Conservation (phyloP, 331 rosid genomes). For the Arachis monticola region DNA sequence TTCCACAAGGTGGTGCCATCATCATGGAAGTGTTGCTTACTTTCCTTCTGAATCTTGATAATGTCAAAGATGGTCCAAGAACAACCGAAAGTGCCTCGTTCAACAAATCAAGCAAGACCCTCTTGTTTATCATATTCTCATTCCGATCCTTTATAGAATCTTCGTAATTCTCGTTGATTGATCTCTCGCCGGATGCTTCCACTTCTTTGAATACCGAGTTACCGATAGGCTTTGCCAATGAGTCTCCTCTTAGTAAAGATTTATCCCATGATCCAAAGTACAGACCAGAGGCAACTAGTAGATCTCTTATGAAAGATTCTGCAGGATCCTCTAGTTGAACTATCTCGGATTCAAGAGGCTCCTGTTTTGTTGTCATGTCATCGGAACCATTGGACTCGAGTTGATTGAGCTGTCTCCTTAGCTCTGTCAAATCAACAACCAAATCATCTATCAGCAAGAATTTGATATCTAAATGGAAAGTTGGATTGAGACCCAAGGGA, state of each 20-base stretch:
- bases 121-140: slow-evolving; percentile 56
- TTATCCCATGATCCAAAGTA: slow-evolving; percentile 81
- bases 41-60: slow-evolving; percentile 61
- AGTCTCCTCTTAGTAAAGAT: slow-evolving; percentile 63
- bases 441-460: slow-evolving; percentile 37
- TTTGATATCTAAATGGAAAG: slow-evolving; percentile 29
- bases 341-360: slow-evolving; percentile 55
- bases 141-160: slow-evolving; percentile 50
- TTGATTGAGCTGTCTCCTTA: slow-evolving; percentile 82
- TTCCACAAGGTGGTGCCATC: slow-evolving; percentile 62
- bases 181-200: slow-evolving; percentile 70
- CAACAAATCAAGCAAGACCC: slow-evolving; percentile 67
- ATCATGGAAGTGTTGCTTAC: slow-evolving; percentile 45
- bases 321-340: slow-evolving; percentile 70
- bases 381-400: slow-evolving; percentile 68
- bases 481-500: no score
- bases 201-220: slow-evolving; percentile 78
- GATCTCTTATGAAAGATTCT: slow-evolving; percentile 82
- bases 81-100: slow-evolving; percentile 76
- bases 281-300: slow-evolving; percentile 86
- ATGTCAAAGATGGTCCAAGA: slow-evolving; percentile 62
- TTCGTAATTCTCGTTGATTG: slow-evolving; percentile 43
- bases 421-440: slow-evolving; percentile 57
- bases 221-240: slow-evolving; percentile 72
- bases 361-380: slow-evolving; percentile 47